Percentiles rank a stretch among this genome's conserved stretches.
phyloP scores from a whole-genome alignment of 352 stramenopile species.

The Globisporangium alternatum region DNA sequence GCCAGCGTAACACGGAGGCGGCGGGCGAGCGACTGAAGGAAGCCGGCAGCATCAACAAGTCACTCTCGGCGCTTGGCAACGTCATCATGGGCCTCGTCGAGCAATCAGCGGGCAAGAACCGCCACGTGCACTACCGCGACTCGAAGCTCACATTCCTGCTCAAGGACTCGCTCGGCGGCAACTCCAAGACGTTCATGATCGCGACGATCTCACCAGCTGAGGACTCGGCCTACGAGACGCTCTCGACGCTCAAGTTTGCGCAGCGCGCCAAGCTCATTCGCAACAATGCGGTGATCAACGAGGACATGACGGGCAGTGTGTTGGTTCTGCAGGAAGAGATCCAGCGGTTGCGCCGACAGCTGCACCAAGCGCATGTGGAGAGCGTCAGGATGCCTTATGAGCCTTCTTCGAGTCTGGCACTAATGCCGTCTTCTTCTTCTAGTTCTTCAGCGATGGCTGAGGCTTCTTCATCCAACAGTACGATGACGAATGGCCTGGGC shows the following conservation, averaged over 20 bases:
- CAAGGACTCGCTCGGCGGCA: constrained; percentile 82
- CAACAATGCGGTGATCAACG: constrained; percentile 83
- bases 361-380: constrained; percentile 48
- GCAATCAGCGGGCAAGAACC: constrained; percentile 73
- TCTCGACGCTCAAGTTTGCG: constrained; percentile 85
- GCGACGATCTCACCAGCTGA: constrained; percentile 79
- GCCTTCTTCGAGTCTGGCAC: not conserved
- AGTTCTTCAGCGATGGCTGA: not conserved
- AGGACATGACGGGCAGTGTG: constrained; percentile 67
- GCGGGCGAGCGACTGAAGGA: constrained; percentile 96
- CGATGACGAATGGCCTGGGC: constrained; percentile 5
- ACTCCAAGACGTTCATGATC: constrained; percentile 88
- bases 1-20: constrained; percentile 94
- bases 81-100: constrained; percentile 92
- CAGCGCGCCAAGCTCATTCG: constrained; percentile 84
- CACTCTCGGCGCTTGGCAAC: constrained; percentile 93
- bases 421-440: not conserved
- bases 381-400: constrained; percentile 24
- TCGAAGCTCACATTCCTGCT: constrained; percentile 85
- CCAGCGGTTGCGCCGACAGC: constrained; percentile 44
- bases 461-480: not conserved
- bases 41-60: constrained; percentile 96
- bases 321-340: constrained; percentile 75
- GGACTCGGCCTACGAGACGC: constrained; percentile 82
- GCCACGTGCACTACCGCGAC: constrained; percentile 83